phyloP scores from a whole-genome alignment of 2,329 filamentous ascomycete genomes.

The Massarina eburnea region DNA sequence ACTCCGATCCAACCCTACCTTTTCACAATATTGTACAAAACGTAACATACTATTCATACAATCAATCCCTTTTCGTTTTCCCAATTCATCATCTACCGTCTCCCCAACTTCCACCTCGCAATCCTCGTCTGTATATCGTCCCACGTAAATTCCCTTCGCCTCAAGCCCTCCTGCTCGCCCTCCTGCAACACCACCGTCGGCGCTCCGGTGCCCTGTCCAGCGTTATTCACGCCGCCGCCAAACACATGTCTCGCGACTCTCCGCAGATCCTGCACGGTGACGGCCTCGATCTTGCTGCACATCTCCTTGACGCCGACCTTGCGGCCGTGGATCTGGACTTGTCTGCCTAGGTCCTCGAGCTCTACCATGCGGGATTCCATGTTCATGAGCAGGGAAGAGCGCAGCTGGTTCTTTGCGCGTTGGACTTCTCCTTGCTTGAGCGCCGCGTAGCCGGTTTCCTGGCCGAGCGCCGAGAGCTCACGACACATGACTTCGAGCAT shows the following conservation, averaged over 20 bases:
- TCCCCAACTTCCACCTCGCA: constrained; percentile 78
- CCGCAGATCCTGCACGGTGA: constrained; percentile 79
- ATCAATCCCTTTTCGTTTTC: neutral
- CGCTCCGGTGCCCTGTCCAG: constrained; percentile 76
- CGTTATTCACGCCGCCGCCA: constrained; percentile 73
- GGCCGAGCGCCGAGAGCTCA: constrained; percentile 76
- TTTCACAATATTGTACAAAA: too few species aligned
- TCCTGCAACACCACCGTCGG: constrained; percentile 96
- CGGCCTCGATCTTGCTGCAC: constrained; percentile 79
- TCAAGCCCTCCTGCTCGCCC: constrained; percentile 72
- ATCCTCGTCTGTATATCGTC: constrained; percentile 88
- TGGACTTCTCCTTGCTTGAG: constrained; percentile 78
- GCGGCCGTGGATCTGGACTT: constrained; percentile 93
- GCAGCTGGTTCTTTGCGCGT: constrained; percentile 94
- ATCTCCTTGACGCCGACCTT: constrained; percentile 93
- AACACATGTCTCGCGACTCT: constrained; percentile 80
- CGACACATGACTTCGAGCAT: constrained; percentile 97
- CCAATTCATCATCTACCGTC: constrained; percentile 43
- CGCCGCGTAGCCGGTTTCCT: constrained; percentile 72
- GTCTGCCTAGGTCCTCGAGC: constrained; percentile 89
- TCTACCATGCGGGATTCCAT: constrained; percentile 96
- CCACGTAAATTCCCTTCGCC: constrained; percentile 73
- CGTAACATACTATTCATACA: too few species aligned
- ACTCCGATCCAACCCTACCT: too few species aligned
- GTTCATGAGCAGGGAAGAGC: constrained; percentile 92